Evolutionary conservation across 768 basidiomycete genomes (phyloP), one percentile per base, ranked within the genome.

Genomic region (Psilocybe subaeruginosa): DNA sequence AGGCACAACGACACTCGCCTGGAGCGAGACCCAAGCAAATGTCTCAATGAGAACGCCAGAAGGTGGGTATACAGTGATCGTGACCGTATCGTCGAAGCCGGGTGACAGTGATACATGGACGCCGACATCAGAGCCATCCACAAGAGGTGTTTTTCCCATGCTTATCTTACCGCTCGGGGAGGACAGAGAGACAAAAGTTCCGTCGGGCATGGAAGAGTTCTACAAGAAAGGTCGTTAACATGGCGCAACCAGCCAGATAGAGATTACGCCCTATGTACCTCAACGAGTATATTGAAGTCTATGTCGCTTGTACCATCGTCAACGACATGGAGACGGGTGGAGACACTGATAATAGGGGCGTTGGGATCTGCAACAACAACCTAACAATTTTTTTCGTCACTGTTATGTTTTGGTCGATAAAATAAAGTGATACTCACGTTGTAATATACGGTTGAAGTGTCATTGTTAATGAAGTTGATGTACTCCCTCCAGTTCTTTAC

Each of bases 291-390:
- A 16, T 17, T 33, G 33, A 53, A 53, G 12, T 53, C 39, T 30
- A 53, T 30, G 5, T 16, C 11, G 14, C n/a, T 27, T 30, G 51
- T 35, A 17, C 51, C 51, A 53, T 53, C 19, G 33, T 53, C 51
- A n/a, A 53, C 33, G 7, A 53, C 33, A 35, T 37, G 51, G 19
- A 53, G 51, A 4, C 51, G 51, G 7, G 51, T 53, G 12, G 51
- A 53, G 33, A 53, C 17, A 35, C 51, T 53, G 4, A 53, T 53
- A 3, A 53, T 4, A 35, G 33, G 51, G n/a, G 51, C 35, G 4
- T 16, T 53, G n/a, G 51, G 51, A 53, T 53, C 51, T 17, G 51
- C 51, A 14, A 53, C 17, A 11, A 53, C 51, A 14, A 53, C 51
- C 51, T 53, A 12, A 12, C 30, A 4, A 51, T 23, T 8, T 43